Evolutionary conservation across 2,329 filamentous ascomycete genomes (phyloP).

Genomic region (Cryoendolithus antarcticus): DNA sequence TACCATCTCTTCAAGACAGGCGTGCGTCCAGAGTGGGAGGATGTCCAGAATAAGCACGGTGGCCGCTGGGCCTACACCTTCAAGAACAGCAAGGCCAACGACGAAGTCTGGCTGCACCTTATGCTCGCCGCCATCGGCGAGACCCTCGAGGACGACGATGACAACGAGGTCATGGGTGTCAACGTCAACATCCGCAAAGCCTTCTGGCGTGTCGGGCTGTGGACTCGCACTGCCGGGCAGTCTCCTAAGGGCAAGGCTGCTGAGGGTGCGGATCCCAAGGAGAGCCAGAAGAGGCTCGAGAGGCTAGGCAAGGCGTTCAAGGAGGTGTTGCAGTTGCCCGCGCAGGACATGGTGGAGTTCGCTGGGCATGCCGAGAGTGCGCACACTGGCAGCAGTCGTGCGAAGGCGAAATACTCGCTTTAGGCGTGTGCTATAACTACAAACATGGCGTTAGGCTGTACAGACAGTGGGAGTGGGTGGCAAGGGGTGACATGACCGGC

Average conservation of each 20-base stretch:
- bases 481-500: no score
- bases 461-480: no score
- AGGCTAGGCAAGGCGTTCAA: conserved; percentile 87
- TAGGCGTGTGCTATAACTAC: conserved; percentile 30
- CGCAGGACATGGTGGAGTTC: conserved; percentile 76
- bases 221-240: conserved; percentile 83
- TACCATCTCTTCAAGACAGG: conserved; percentile 99
- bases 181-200: conserved; percentile 98
- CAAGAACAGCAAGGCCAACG: conserved; percentile 88
- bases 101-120: conserved; percentile 96
- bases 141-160: conserved; percentile 86
- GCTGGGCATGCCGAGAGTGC: conserved; percentile 93
- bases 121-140: conserved; percentile 96
- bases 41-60: conserved; percentile 95
- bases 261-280: conserved; percentile 39
- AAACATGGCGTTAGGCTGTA: neutral
- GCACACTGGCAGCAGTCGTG: conserved; percentile 82
- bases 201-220: conserved; percentile 94
- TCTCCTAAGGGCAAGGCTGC: conserved; percentile 58
- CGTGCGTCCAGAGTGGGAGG: conserved; percentile 96
- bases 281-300: conserved; percentile 74
- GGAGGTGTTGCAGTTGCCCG: conserved; percentile 69
- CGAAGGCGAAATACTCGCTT: conserved; percentile 85
- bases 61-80: conserved; percentile 98
- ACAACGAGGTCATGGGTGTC: conserved; percentile 97